Evolutionary conservation across 306 rosid genomes (phyloP), one percentile per base, ranked within the genome.

Genomic region (Vigna unguiculata): DNA sequence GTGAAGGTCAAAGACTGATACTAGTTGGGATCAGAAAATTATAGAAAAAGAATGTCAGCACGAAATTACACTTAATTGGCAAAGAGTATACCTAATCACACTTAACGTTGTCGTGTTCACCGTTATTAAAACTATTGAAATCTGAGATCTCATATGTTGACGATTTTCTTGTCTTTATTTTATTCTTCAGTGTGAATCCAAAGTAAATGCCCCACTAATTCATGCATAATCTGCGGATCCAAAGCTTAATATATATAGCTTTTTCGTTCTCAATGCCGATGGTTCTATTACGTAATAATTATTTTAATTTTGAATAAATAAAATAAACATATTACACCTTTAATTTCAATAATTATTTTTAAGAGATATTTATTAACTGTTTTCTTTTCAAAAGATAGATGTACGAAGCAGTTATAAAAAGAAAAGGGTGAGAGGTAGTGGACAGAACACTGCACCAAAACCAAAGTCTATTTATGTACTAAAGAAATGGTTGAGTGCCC

Each of bases 171-270:
- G 5, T 34, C 28, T 36, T n/a, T 62, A 38, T 63, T 36, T 36
- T 17, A 38, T 36, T 17, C n/a, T 64, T 38, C 11, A 58, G 28
- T 14, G 69, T 20, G 71, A 62, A 34, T 46, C 62, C 41, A 9
- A 76, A 76, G 25, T 12, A 52, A 51, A 77, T 15, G 25, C 28
- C 60, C 60, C 76, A 54, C 67, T 20, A 4, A 69, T 77, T 43
- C 49, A 7, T 68, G 61, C 81, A 68, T 69, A 57, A 68, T 68
- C 19, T 10, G 2, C 69, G 81, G 81, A 78, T 45, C 81, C 38
- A 65, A 65, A 52, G 20, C 34, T 0, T 22, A 65, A 22, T 64
- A 38, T 17, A 6, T 51, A 32, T 32, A 32, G 7, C 7, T 15
- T n/a, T 17, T 41, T 41, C 46, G 5, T 32, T 30, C 69, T 67